A percentile compares a stretch with the other conserved stretches of the same genome.
phyloP scores from a whole-genome alignment of 2,329 filamentous ascomycete species.

The Fusarium sp. region DNA sequence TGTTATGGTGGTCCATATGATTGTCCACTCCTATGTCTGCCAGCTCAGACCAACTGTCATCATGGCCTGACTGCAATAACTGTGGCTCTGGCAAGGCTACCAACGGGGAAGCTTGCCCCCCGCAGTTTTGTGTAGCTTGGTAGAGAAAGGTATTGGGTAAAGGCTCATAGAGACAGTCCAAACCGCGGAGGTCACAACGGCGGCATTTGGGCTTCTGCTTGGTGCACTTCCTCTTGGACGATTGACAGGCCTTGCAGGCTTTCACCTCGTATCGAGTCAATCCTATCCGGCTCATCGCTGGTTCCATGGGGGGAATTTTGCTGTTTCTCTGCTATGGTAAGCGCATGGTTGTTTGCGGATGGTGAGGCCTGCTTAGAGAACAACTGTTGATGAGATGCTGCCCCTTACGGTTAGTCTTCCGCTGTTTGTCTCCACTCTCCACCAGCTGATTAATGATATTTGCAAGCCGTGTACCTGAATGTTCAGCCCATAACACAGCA shows the following conservation, averaged over 20 bases:
- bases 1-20: not conserved
- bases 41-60: not conserved
- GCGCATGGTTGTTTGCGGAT: not conserved
- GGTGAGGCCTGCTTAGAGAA: not conserved
- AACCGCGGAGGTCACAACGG: constrained; percentile 24
- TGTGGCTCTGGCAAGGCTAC: not conserved
- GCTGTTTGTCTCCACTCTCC: not conserved
- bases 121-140: not conserved
- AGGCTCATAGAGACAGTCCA: constrained; percentile 33
- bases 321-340: not conserved
- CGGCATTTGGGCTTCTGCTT: constrained; percentile 29
- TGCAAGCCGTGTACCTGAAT: not conserved
- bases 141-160: constrained; percentile 16
- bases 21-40: not conserved
- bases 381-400: not conserved
- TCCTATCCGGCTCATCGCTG: not conserved
- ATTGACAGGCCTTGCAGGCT: constrained; percentile 23
- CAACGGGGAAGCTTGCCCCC: accelerated
- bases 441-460: not conserved
- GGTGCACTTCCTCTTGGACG: constrained; percentile 31
- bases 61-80: not conserved
- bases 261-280: not conserved
- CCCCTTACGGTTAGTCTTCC: constrained; percentile 18
- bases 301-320: not conserved
- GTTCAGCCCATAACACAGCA: not conserved